Percentiles rank a stretch among this genome's conserved stretches.
Evolutionary conservation across 116 monocot species (phyloP).

Genomic region (Trichopus zeylanicus): DNA sequence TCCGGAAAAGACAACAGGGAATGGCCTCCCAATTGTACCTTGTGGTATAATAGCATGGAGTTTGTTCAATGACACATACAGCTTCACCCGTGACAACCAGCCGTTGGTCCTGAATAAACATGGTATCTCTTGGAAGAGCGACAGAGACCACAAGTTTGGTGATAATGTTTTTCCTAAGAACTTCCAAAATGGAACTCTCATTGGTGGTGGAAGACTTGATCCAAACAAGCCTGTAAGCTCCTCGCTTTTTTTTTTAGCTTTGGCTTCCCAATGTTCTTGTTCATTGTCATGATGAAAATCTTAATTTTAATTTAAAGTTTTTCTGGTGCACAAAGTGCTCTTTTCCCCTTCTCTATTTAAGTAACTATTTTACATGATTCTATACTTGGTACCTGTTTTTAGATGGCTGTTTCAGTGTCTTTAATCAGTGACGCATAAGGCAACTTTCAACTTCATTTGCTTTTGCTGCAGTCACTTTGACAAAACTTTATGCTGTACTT

Average conservation of each 20-base stretch:
- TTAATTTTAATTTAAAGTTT: too few relatives aligned
- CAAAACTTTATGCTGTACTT: too few relatives aligned
- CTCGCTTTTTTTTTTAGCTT: not conserved
- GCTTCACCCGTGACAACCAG: slow-evolving; percentile 17
- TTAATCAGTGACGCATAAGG: too few relatives aligned
- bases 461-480: too few relatives aligned
- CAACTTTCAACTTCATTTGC: too few relatives aligned
- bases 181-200: slow-evolving; percentile 78
- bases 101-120: slow-evolving; percentile 36
- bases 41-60: slow-evolving; percentile 86
- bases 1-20: slow-evolving; percentile 40
- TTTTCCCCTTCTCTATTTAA: too few relatives aligned
- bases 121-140: slow-evolving; percentile 76
- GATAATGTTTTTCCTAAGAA: slow-evolving; percentile 76
- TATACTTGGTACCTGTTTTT: too few relatives aligned
- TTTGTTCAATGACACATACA: slow-evolving; percentile 68
- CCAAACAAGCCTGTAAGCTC: slow-evolving; percentile 58
- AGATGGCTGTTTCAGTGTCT: too few relatives aligned
- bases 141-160: slow-evolving; percentile 74
- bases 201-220: slow-evolving; percentile 69
- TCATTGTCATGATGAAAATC: not conserved
- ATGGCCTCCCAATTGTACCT: slow-evolving; percentile 49
- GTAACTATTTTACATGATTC: too few relatives aligned
- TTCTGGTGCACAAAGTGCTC: too few relatives aligned
- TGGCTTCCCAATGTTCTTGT: not conserved